Base-by-base conservation (phyloP, 306 rosid genomes). In the Morella rubra region DNA sequence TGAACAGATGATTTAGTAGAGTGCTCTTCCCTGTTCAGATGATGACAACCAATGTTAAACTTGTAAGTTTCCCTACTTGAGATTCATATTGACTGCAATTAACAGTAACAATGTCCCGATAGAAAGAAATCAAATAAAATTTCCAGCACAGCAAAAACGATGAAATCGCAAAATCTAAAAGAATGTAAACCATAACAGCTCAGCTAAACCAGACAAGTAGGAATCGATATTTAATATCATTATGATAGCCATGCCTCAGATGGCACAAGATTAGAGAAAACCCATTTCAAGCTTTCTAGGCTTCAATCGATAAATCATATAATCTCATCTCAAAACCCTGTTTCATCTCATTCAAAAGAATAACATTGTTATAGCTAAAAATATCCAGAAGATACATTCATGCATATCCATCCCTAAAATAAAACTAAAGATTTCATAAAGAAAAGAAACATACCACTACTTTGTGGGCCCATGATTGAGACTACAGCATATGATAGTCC, bases 401-500 rank as follows among this genome's bases (percentile, higher is more conserved):
- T 78, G 40, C 73, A 70, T 64, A 83, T 72, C 71, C 40, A 14
- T 73, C 51, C 64, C 19, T 13, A 42, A 32, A 56, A 52, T 67
- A 51, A 49, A 37, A 66, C 50, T 22, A 64, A 62, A 24, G 24
- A 80, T 24, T 68, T 58, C 73, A 16, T 19, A 73, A 59, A 66
- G 47, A 69, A 74, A 77, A 82, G 84, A 12, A 11, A 73, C 86
- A 59, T 89, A 96, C 99, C 99, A 84, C 99, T 96, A 85, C 99
- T 96, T 80, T 96, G 99, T 40, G 99, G 99, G 22, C 99, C 99
- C 99, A 96, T 93, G 27, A 96, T 93, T 71, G 99, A 92, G 85
- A 91, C 98, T 19, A 96, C 83, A 2, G 99, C 98, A 75, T 96
- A 96, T 0, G 98, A 96, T 79, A 96, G 99, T 70, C 99, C 99